Evolutionary conservation across 805 yeast genomes (phyloP).

Genomic region (Wickerhamiella sergipiensis): DNA sequence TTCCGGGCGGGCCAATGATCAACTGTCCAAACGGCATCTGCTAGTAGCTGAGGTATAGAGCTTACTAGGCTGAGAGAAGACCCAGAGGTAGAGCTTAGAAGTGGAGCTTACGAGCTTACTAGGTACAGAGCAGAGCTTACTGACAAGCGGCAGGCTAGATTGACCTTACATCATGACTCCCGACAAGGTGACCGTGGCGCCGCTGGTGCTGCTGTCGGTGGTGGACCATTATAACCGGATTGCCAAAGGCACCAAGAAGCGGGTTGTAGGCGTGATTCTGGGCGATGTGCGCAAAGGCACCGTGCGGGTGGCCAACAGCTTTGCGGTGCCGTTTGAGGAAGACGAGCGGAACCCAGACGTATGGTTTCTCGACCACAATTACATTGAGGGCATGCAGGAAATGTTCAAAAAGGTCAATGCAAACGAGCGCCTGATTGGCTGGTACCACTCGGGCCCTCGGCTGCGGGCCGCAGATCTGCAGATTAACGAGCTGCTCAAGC

Average conservation of each 20-base stretch:
- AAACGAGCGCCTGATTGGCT: constrained; percentile 89
- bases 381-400: constrained; percentile 89
- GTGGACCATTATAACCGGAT: constrained; percentile 92
- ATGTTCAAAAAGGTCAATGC: constrained; percentile 98
- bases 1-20: constrained; percentile 95
- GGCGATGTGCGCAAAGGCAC: constrained; percentile 49
- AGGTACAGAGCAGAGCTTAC: background rate
- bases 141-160: background rate
- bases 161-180: constrained; percentile 15
- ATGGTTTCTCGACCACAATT: constrained; percentile 96
- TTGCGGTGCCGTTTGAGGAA: constrained; percentile 97
- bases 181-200: constrained; percentile 73
- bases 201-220: constrained; percentile 82
- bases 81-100: too few relatives aligned
- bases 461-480: constrained; percentile 75
- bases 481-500: constrained; percentile 80
- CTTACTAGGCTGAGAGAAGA: too few relatives aligned
- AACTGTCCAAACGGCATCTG: constrained; percentile 63
- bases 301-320: constrained; percentile 76
- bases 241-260: constrained; percentile 54
- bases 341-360: constrained; percentile 83
- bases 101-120: too few relatives aligned
- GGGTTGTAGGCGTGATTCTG: constrained; percentile 87
- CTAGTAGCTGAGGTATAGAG: too few relatives aligned
- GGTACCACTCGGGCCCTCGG: constrained; percentile 98